These are phyloP conservation scores for Spongispora temasekensis DNA, from an alignment of 1,284 basidiomycete species.

Conservation along the genomic window DNA sequence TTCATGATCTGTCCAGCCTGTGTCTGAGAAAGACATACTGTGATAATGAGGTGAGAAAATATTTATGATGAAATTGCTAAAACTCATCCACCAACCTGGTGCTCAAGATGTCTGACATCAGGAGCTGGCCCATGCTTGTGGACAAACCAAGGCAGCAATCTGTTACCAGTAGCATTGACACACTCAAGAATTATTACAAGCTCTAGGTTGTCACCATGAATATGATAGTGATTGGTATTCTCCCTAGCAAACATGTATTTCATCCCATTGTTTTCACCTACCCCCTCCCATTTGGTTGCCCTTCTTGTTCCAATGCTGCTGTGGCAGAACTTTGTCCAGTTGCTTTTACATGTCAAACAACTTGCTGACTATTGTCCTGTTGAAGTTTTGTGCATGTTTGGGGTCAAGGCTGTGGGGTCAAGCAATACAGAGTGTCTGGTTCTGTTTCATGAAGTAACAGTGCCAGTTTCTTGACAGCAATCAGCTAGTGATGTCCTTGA, in stretches of 20 bases:
- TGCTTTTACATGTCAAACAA: background rate
- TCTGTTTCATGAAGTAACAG: background rate
- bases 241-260: background rate
- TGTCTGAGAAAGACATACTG: background rate
- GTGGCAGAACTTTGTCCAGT: background rate
- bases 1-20: background rate
- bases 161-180: background rate
- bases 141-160: background rate
- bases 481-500: background rate
- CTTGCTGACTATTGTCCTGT: background rate
- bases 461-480: background rate
- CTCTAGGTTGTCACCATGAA: background rate
- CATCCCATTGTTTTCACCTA: background rate
- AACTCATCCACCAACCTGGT: background rate
- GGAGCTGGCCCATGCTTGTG: background rate
- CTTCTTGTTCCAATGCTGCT: too few relatives aligned
- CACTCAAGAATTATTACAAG: too few relatives aligned
- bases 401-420: background rate
- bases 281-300: background rate
- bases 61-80: background rate
- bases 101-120: background rate
- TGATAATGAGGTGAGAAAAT: background rate
- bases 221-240: background rate
- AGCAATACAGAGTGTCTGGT: background rate
- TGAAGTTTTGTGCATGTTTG: background rate